phyloP scores from a whole-genome alignment of 2,329 filamentous ascomycete species.

The Aspergillus japonicus region DNA sequence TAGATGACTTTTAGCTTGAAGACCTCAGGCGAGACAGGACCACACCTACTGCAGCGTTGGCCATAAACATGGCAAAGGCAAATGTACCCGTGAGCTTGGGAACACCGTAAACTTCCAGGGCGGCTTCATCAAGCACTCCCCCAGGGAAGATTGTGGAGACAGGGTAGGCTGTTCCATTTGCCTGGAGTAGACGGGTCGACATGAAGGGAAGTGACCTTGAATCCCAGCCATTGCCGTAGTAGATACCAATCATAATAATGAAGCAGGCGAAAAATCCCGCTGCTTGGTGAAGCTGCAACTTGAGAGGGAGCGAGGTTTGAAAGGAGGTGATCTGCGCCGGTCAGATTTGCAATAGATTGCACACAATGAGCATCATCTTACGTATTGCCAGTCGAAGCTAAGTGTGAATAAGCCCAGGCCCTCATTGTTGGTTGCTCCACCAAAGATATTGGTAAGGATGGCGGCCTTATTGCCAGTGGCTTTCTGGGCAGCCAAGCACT shows the following conservation, averaged over 20 bases:
- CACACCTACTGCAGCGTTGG: slow-evolving; percentile 4
- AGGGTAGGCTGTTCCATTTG: slow-evolving; percentile 26
- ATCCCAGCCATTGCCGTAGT: slow-evolving; percentile 28
- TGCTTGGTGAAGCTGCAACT: slow-evolving; percentile 49
- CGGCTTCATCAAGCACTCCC: slow-evolving; percentile 28
- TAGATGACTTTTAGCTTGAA: slow-evolving; percentile 19
- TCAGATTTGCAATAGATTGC: slow-evolving; percentile 17
- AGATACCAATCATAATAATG: slow-evolving; percentile 23
- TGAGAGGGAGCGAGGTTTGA: slow-evolving; percentile 54
- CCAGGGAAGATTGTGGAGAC: slow-evolving; percentile 21
- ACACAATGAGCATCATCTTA: slow-evolving; percentile 16
- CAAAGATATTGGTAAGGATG: slow-evolving; percentile 22
- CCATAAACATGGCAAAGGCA: slow-evolving; percentile 5
- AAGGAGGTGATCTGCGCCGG: slow-evolving; percentile 53
- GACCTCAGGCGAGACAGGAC: background rate
- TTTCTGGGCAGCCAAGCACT: slow-evolving; percentile 16
- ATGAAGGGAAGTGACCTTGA: slow-evolving; percentile 27
- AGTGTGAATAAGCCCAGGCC: slow-evolving; percentile 27
- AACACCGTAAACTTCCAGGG: slow-evolving; percentile 25
- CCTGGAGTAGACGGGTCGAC: slow-evolving; percentile 33
- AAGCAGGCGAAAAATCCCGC: slow-evolving; percentile 52
- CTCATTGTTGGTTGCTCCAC: slow-evolving; percentile 27
- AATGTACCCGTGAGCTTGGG: slow-evolving; percentile 23
- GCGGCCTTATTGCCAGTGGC: slow-evolving; percentile 8
- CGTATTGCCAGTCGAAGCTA: slow-evolving; percentile 27